phyloP scores from a whole-genome alignment of 2,329 filamentous ascomycete genomes.

The Monosporascus sp. region DNA sequence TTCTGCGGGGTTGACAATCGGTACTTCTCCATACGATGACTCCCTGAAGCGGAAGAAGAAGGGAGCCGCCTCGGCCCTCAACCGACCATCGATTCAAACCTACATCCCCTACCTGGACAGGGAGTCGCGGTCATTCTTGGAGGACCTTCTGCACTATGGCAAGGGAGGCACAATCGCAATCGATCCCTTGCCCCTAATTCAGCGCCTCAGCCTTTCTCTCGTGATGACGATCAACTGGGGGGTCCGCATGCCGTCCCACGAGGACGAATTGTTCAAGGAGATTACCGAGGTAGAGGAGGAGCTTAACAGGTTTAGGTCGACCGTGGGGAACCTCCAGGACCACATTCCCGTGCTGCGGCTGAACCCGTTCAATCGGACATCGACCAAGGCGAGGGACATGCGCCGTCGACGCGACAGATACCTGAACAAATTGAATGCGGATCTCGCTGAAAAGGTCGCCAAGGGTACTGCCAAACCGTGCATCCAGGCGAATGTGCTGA shows the following conservation, averaged over 20 bases:
- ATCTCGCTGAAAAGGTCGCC: conserved; percentile 37
- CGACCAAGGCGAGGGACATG: conserved; percentile 57
- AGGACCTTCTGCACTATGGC: conserved; percentile 64
- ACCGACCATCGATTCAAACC: conserved; percentile 68
- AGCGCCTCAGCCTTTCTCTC: conserved; percentile 72
- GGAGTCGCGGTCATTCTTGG: conserved; percentile 67
- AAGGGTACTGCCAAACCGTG: conserved; percentile 37
- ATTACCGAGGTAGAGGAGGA: conserved; percentile 72
- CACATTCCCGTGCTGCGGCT: conserved; percentile 73
- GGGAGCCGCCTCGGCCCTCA: conserved; percentile 73
- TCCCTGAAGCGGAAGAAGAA: conserved; percentile 73
- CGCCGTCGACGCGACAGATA: conserved; percentile 64
- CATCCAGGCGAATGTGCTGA: conserved; percentile 32
- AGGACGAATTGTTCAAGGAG: conserved; percentile 64
- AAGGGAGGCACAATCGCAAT: conserved; percentile 58
- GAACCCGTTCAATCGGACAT: conserved; percentile 34
- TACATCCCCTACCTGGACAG: conserved; percentile 82
- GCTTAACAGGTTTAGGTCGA: conserved; percentile 71
- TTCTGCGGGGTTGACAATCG: conserved; percentile 76
- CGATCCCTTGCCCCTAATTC: conserved; percentile 69
- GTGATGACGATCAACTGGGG: conserved; percentile 77
- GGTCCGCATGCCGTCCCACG: conserved; percentile 65
- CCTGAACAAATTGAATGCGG: conserved; percentile 62
- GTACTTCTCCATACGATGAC: conserved; percentile 79
- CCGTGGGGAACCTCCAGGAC: conserved; percentile 80